A percentile compares a stretch with the other conserved stretches of the same genome.
These are phyloP conservation scores for Candida sphagnicola DNA, from an alignment of 805 yeast species.

Conservation along the genomic window DNA sequence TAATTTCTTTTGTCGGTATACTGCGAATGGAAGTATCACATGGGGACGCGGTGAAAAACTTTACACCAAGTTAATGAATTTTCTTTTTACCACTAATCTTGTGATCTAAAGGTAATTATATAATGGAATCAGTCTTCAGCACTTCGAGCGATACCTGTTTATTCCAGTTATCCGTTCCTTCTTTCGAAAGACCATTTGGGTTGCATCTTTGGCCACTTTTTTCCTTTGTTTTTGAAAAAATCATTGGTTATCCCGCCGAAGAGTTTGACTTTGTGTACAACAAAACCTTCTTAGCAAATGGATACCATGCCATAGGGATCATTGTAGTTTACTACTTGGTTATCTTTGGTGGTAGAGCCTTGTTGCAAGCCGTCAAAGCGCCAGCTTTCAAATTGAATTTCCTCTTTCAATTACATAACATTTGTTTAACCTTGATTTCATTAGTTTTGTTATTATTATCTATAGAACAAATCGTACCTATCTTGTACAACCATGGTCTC, in stretches of 20 bases:
- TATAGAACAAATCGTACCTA: slow-evolving; percentile 83
- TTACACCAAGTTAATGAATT: too few species aligned
- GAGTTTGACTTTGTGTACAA: slow-evolving; percentile 66
- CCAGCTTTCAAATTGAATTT: slow-evolving; percentile 71
- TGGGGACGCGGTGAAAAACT: not conserved
- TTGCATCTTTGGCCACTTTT: slow-evolving; percentile 68
- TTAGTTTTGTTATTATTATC: slow-evolving; percentile 61
- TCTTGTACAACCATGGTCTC: slow-evolving; percentile 67
- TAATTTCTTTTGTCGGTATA: too few species aligned
- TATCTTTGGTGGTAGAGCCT: slow-evolving; percentile 66
- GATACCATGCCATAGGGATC: slow-evolving; percentile 47
- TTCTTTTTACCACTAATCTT: not conserved
- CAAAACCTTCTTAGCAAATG: slow-evolving; percentile 64
- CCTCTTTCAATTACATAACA: slow-evolving; percentile 82
- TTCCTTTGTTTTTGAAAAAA: slow-evolving; percentile 40
- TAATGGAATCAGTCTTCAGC: not conserved
- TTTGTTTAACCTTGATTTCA: slow-evolving; percentile 67
- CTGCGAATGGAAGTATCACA: not conserved
- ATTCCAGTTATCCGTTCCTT: slow-evolving; percentile 28
- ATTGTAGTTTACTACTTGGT: slow-evolving; percentile 39
- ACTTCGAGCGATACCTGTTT: slow-evolving; percentile 5
- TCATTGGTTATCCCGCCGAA: slow-evolving; percentile 56
- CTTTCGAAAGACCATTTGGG: slow-evolving; percentile 49
- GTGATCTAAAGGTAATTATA: not conserved
- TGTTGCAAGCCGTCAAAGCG: slow-evolving; percentile 47